Evolutionary conservation across 805 yeast genomes (phyloP).

Genomic region (Candida coleopterorum): DNA sequence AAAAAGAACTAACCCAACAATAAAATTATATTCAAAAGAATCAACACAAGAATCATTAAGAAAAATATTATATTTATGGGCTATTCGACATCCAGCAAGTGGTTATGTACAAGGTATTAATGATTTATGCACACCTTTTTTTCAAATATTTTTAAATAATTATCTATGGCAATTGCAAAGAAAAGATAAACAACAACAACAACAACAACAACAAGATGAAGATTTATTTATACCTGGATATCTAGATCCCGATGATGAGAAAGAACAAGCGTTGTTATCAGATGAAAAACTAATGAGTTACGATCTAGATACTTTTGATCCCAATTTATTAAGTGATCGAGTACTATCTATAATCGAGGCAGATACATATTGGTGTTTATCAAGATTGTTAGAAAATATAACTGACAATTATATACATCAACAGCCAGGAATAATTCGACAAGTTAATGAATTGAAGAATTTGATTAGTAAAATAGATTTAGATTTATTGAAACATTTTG

Average conservation of each 20-base stretch:
- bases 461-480: constrained; percentile 77
- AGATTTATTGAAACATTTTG: constrained; percentile 68
- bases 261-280: constrained; percentile 19
- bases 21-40: constrained; percentile 62
- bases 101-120: constrained; percentile 98
- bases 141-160: constrained; percentile 73
- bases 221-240: constrained; percentile 33
- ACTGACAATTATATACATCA: constrained; percentile 97
- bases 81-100: constrained; percentile 93
- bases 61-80: constrained; percentile 85
- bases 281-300: constrained; percentile 23
- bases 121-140: constrained; percentile 90
- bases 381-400: constrained; percentile 86
- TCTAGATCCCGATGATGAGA: constrained; percentile 16
- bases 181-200: too few relatives aligned
- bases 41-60: constrained; percentile 77
- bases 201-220: constrained; percentile 21
- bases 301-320: constrained; percentile 56
- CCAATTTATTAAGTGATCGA: constrained; percentile 52
- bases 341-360: constrained; percentile 77
- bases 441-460: constrained; percentile 74
- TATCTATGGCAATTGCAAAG: constrained; percentile 50
- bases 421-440: constrained; percentile 94
- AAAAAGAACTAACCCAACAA: constrained; percentile 87
- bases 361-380: constrained; percentile 95